Base-by-base conservation (phyloP, 352 stramenopile species). In the Phytophthora boehmeriae region DNA sequence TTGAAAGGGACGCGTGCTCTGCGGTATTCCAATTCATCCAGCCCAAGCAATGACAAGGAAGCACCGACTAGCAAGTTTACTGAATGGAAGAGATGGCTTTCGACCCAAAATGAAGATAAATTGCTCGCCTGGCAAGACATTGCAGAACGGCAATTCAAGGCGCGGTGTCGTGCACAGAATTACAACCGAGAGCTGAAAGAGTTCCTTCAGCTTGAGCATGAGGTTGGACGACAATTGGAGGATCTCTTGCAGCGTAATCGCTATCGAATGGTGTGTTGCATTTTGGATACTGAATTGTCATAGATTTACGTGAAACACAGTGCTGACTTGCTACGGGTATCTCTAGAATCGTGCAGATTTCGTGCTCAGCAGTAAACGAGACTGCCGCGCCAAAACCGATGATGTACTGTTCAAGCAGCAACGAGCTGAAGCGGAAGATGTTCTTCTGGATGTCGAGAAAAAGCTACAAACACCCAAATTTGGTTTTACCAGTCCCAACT, bases 121-220 rank as follows among this genome's bases (percentile, higher is more conserved):
- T 23, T 14, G 20, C 47, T 57, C 16, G n/a, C 53, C 2, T 65
- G 57, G 57, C 46, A 54, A 20, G 38, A 36, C 17, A 48, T 65
- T 5, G 57, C 57, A 8, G 41, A 65, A 42, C 57, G 57, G 5
- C 57, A 65, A 45, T 65, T 59, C 30, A 52, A 54, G 57, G 48
- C 58, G 28, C 47, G 57, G 6, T 32, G 45, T 9, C 49, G 57
- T 5, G 57, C 48, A 22, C 38, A 65, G 19, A 34, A 54, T 23
- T 39, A 76, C 45, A 72, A 76, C 54, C 30, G 63, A 13, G 52
- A 51, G 32, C 45, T 76, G 30, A 53, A 49, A 5, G 28, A 35
- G 0, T 22, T 17, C 20, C 25, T 57, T 4, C 30, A 45, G 13
- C 11, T 30, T 27, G 47, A 54, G 19, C 22, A 36, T 10, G 35